These are phyloP conservation scores for Suhomyces atakaporum DNA, from an alignment of 1,139 yeast genomes.

Conservation along the genomic window DNA sequence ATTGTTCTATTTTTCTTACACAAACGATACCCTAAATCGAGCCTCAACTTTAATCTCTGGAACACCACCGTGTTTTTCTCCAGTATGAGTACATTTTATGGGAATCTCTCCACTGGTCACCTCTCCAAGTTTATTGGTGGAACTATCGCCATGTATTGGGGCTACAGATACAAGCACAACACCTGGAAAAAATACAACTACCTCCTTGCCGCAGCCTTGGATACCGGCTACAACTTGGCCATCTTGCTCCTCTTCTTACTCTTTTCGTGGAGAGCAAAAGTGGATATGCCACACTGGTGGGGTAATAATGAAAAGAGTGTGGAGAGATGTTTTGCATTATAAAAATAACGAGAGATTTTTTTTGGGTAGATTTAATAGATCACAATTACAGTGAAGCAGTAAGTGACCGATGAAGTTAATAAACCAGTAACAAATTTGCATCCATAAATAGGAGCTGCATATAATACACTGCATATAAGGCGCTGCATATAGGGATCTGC, in stretches of 20 bases:
- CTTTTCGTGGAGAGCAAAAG: constrained; percentile 32
- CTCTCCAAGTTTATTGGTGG: constrained; percentile 50
- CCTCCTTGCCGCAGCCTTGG: constrained; percentile 51
- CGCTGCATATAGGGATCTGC: too few species aligned
- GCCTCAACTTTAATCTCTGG: constrained; percentile 39
- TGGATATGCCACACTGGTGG: constrained; percentile 49
- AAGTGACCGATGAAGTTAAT: too few species aligned
- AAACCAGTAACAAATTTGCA: too few species aligned
- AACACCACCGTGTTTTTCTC: constrained; percentile 53
- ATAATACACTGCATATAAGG: too few species aligned
- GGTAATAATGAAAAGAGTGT: constrained; percentile 45
- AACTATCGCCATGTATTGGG: constrained; percentile 47
- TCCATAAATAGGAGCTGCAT: too few species aligned
- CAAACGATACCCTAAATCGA: constrained; percentile 21
- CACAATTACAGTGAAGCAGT: too few species aligned
- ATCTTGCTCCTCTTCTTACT: constrained; percentile 39
- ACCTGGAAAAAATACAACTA: constrained; percentile 48
- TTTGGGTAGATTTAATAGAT: too few species aligned
- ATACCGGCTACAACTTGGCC: constrained; percentile 50
- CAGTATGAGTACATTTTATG: constrained; percentile 49
- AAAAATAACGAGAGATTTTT: neutral
- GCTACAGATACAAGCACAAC: constrained; percentile 36
- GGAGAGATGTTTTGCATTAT: constrained; percentile 43
- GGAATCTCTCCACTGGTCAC: constrained; percentile 53
- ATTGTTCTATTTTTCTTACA: constrained; percentile 33